Evolutionary conservation across 2,329 filamentous ascomycete species (phyloP).

Genomic region (Tricladium varicosporioides): DNA sequence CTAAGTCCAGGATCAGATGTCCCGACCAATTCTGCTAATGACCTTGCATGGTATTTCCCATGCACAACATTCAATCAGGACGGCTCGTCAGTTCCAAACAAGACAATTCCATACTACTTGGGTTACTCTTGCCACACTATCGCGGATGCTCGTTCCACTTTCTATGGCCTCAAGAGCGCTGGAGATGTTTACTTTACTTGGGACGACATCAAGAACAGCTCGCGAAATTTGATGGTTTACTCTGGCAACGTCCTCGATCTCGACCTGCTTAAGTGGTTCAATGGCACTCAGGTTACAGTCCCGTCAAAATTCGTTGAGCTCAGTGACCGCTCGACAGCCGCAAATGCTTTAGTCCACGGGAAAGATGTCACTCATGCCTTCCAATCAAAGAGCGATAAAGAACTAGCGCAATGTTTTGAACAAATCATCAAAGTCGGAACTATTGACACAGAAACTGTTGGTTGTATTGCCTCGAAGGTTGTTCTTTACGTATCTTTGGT

Average conservation of each 20-base stretch:
- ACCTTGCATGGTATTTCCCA: slow-evolving; percentile 96
- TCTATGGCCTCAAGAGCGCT: slow-evolving; percentile 68
- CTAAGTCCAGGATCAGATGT: slow-evolving; percentile 69
- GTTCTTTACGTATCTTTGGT: slow-evolving; percentile 91
- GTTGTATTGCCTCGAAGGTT: slow-evolving; percentile 95
- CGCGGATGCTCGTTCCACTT: slow-evolving; percentile 61
- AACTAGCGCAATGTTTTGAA: slow-evolving; percentile 80
- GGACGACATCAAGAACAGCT: slow-evolving; percentile 86
- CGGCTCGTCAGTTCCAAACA: slow-evolving; percentile 76
- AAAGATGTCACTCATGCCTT: slow-evolving; percentile 88
- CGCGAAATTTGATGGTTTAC: slow-evolving; percentile 90
- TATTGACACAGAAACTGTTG: slow-evolving; percentile 92
- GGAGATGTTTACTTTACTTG: slow-evolving; percentile 96
- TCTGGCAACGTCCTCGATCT: slow-evolving; percentile 92
- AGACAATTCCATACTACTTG: slow-evolving; percentile 70
- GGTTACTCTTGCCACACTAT: slow-evolving; percentile 91
- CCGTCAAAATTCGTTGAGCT: slow-evolving; percentile 79
- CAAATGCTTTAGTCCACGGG: slow-evolving; percentile 67
- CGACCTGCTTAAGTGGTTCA: slow-evolving; percentile 86
- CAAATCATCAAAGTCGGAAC: slow-evolving; percentile 95
- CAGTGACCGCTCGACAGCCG: slow-evolving; percentile 59
- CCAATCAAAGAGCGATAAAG: slow-evolving; percentile 75
- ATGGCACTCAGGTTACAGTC: slow-evolving; percentile 72
- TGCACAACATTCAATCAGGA: slow-evolving; percentile 92
- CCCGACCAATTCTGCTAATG: slow-evolving; percentile 68